Evolutionary conservation across 2,329 filamentous ascomycete species (phyloP).

Genomic region (Cytospora piceicola): DNA sequence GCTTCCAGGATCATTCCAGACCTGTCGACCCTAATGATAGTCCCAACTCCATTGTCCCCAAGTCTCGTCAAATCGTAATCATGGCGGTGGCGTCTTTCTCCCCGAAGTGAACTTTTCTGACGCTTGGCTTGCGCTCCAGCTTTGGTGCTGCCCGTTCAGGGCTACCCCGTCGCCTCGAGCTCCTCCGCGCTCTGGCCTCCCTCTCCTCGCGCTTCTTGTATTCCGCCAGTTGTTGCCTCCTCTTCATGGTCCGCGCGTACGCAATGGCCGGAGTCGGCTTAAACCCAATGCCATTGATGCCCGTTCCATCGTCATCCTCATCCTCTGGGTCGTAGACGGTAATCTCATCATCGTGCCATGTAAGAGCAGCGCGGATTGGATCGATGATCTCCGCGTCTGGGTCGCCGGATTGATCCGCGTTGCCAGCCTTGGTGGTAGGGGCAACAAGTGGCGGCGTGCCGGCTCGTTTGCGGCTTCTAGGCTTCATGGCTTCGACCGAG

Average conservation of each 20-base stretch:
- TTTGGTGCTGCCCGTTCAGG: slow-evolving; percentile 34
- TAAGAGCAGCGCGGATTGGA: slow-evolving; percentile 61
- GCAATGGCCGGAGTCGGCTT: slow-evolving; percentile 65
- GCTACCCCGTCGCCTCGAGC: slow-evolving; percentile 51
- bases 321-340: slow-evolving; percentile 68
- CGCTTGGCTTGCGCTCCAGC: slow-evolving; percentile 36
- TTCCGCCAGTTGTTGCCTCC: slow-evolving; percentile 64
- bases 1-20: not conserved
- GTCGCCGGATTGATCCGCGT: slow-evolving; percentile 37
- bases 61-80: slow-evolving; percentile 25
- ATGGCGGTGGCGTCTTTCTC: slow-evolving; percentile 40
- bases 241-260: slow-evolving; percentile 58
- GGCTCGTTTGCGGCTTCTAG: slow-evolving; percentile 31
- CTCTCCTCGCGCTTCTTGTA: slow-evolving; percentile 64
- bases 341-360: slow-evolving; percentile 71
- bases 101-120: slow-evolving; percentile 46
- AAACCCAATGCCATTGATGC: slow-evolving; percentile 71
- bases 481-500: slow-evolving; percentile 14
- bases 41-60: not conserved
- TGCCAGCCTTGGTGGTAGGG: slow-evolving; percentile 30
- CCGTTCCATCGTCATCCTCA: slow-evolving; percentile 68
- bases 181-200: slow-evolving; percentile 62
- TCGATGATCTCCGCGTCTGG: slow-evolving; percentile 49
- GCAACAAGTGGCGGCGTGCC: slow-evolving; percentile 44
- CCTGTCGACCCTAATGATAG: not conserved